phyloP scores from a whole-genome alignment of 495 filamentous ascomycete genomes.

The Cercophora scortea region DNA sequence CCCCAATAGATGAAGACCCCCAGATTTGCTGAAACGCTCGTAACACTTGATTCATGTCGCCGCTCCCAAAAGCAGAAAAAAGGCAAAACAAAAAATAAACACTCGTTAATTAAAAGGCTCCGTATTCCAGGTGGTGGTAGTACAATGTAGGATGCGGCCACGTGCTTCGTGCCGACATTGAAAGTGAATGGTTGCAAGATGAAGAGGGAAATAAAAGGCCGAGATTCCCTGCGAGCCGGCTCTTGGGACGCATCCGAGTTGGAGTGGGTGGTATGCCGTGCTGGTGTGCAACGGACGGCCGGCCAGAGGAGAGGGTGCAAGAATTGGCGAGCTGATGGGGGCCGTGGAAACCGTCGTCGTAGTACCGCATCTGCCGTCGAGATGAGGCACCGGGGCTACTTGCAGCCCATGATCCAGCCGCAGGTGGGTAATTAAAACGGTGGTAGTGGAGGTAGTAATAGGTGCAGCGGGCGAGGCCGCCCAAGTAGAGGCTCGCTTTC shows the following conservation, averaged over 20 bases:
- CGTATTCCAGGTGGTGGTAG: slow-evolving; percentile 19
- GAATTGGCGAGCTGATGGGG: no score
- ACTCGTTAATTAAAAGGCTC: slow-evolving; percentile 22
- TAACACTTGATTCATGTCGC: slow-evolving; percentile 16
- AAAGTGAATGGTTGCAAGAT: slow-evolving; percentile 4
- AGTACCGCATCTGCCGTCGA: not conserved
- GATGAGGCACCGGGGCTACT: not conserved
- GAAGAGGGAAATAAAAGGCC: slow-evolving; percentile 2
- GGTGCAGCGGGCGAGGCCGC: no score
- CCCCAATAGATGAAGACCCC: slow-evolving; percentile 1
- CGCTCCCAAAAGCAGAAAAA: slow-evolving; percentile 4
- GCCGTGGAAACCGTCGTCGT: not conserved
- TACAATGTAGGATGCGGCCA: slow-evolving; percentile 17
- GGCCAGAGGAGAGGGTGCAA: no score
- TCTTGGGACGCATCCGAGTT: slow-evolving; percentile 13
- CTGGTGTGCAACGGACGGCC: no score
- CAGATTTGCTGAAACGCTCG: slow-evolving; percentile 6
- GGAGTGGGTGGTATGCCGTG: no score
- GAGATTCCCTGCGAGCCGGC: slow-evolving; percentile 15
- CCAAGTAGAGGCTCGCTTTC: not conserved
- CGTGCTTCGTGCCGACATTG: slow-evolving; percentile 2
- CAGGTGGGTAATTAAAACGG: no score
- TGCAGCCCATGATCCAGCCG: not conserved
- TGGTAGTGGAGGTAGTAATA: no score
- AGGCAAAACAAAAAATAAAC: not conserved